Conservation (phyloP, 2,329 filamentous ascomycete genomes). For the Setomelanomma holmii region DNA sequence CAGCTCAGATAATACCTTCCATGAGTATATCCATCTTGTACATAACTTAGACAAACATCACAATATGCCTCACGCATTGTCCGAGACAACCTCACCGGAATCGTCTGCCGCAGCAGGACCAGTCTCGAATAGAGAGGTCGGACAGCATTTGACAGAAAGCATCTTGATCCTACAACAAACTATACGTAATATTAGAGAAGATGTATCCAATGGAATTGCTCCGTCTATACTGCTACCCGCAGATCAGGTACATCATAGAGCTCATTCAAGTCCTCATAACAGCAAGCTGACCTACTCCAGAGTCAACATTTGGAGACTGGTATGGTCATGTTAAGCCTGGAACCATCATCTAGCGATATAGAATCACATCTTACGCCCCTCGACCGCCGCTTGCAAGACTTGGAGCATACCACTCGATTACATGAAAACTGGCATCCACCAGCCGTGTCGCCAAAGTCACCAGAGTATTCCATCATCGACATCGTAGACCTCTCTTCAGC, state of each 20-base stretch:
- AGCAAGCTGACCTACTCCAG: not conserved
- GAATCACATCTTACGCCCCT: constrained; percentile 1
- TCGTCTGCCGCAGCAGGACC: no score
- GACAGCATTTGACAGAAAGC: constrained; percentile 2
- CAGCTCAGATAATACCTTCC: no score
- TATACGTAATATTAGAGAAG: constrained; percentile 1
- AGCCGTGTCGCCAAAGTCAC: not conserved
- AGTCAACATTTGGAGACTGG: not conserved
- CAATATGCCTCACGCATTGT: no score
- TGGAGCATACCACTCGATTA: constrained; percentile 11
- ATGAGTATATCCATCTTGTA: no score
- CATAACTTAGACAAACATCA: no score
- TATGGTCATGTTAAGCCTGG: constrained; percentile 1
- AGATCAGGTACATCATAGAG: not conserved
- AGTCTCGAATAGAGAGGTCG: no score
- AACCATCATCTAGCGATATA: constrained; percentile 1
- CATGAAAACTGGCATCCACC: constrained; percentile 13
- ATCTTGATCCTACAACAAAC: constrained; percentile 7
- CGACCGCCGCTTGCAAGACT: not conserved
- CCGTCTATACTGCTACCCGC: not conserved
- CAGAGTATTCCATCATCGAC: constrained; percentile 13
- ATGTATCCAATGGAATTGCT: not conserved
- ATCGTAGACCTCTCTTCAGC: constrained; percentile 17
- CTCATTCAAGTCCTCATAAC: not conserved
- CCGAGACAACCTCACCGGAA: no score